Percentiles rank a stretch among this genome's conserved stretches.
Conservation (phyloP, 345 rosid genomes). For the Hevea brasiliensis region DNA sequence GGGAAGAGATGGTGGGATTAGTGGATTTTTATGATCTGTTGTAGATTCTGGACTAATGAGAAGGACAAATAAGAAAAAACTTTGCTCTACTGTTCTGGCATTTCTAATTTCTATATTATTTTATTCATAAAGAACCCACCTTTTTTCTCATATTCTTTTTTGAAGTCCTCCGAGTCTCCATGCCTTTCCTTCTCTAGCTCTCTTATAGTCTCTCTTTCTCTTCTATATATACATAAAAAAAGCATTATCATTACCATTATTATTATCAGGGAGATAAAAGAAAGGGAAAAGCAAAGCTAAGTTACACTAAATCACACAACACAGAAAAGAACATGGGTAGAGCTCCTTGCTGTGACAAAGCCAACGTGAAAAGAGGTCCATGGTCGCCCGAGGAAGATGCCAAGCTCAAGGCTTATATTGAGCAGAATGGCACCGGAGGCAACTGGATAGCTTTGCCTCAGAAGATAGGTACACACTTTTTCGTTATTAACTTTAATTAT, state of each 20-base stretch:
- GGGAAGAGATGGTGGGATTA: no score
- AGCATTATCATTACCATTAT: constrained; percentile 35
- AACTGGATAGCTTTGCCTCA: constrained; percentile 63
- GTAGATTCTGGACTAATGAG: constrained; percentile 21
- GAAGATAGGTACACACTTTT: constrained; percentile 52
- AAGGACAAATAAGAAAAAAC: constrained; percentile 44
- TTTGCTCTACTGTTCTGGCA: constrained; percentile 47
- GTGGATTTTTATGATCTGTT: constrained; percentile 5
- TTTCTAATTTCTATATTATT: constrained; percentile 40
- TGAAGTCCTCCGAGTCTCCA: constrained; percentile 39
- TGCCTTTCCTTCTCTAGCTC: constrained; percentile 68
- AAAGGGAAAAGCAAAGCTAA: constrained; percentile 16
- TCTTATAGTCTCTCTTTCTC: constrained; percentile 35
- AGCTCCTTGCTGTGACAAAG: constrained; percentile 38
- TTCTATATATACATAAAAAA: constrained; percentile 21
- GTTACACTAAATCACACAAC: neutral
- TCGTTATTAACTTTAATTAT: neutral
- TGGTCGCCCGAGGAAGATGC: constrained; percentile 39
- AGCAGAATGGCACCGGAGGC: constrained; percentile 56
- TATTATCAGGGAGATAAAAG: constrained; percentile 10
- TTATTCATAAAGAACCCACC: constrained; percentile 29
- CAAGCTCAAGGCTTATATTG: constrained; percentile 68
- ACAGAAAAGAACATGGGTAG: constrained; percentile 23
- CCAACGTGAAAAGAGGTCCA: constrained; percentile 33
- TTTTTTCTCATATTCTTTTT: constrained; percentile 41